phyloP scores from a whole-genome alignment of 805 yeast genomes.

The Myxozyma lipomycoides region DNA sequence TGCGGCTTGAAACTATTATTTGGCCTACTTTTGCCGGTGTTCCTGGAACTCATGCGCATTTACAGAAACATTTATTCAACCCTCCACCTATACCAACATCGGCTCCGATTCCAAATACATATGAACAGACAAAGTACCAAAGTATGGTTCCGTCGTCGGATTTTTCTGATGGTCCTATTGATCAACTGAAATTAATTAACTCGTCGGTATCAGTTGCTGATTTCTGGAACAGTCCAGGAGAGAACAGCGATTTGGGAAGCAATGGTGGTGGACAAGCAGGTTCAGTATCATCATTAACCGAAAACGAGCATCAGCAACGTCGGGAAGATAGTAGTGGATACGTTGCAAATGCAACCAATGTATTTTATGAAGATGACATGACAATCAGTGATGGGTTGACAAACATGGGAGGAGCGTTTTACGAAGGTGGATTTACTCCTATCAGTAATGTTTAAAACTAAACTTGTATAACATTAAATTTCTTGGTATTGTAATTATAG shows the following conservation, averaged over 20 bases:
- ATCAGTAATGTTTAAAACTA: background rate
- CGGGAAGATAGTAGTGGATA: too few relatives aligned
- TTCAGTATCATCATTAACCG: background rate
- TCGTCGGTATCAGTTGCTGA: background rate
- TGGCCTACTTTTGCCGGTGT: slow-evolving; percentile 28
- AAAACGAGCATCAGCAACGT: background rate
- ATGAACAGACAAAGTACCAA: background rate
- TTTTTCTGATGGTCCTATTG: too few relatives aligned
- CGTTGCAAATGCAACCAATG: background rate
- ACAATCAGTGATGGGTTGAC: background rate
- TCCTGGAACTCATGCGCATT: slow-evolving; percentile 4
- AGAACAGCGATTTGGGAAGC: background rate
- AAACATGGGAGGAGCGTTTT: background rate
- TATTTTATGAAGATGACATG: background rate
- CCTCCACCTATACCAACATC: background rate
- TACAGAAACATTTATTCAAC: background rate
- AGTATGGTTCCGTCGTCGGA: background rate
- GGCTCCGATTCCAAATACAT: background rate
- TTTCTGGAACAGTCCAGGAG: background rate
- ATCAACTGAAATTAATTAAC: too few relatives aligned
- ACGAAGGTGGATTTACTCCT: background rate
- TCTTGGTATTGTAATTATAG: too few relatives aligned
- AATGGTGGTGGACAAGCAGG: background rate
- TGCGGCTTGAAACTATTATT: slow-evolving; percentile 25
- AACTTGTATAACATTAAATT: background rate